Conservation (phyloP, 345 rosid species). For the Eucalyptus microcorys region DNA sequence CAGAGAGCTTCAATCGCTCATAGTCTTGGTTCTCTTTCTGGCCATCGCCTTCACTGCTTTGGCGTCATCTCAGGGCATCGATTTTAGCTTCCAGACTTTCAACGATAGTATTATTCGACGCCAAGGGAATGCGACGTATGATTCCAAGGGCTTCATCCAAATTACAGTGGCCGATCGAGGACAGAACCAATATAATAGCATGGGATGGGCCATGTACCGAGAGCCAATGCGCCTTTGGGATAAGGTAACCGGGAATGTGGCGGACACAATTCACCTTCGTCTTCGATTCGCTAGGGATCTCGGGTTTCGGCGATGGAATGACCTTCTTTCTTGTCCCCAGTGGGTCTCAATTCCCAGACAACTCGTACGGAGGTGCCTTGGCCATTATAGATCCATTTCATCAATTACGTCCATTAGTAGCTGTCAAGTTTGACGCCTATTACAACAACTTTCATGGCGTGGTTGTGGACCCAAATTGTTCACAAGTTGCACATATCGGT, state of each 20-base stretch:
- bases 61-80: not conserved
- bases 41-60: not conserved
- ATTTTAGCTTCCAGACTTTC: too few relatives aligned
- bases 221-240: not conserved
- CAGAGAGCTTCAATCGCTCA: not conserved
- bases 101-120: too few relatives aligned
- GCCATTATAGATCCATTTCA: not conserved
- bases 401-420: not conserved
- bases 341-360: not conserved
- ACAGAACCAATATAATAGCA: rapidly evolving
- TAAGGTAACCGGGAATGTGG: not conserved
- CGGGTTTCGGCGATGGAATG: not conserved
- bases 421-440: not conserved
- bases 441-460: not conserved
- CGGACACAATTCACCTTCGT: slow-evolving; percentile 3
- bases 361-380: not conserved
- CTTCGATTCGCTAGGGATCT: not conserved
- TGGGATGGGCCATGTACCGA: not conserved
- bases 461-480: not conserved
- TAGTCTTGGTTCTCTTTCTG: not conserved
- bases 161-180: not conserved
- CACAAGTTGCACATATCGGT: not conserved
- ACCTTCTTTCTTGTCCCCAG: slow-evolving; percentile 1
- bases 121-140: not conserved
- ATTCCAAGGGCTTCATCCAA: not conserved